Base-by-base conservation (phyloP, 805 yeast genomes). In the Barnettozyma californica region DNA sequence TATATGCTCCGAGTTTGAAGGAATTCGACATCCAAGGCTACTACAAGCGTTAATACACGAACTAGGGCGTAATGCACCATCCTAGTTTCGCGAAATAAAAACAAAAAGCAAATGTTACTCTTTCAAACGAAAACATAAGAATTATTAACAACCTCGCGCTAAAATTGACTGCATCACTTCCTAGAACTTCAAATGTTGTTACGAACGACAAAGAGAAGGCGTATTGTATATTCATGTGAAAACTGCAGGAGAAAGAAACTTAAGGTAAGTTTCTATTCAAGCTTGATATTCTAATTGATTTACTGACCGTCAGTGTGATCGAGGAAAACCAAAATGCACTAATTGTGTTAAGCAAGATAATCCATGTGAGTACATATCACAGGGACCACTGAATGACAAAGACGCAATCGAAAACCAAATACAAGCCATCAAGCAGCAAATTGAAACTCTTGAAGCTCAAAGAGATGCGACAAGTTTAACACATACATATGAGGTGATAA, bases 171-270 rank as follows among this genome's bases (percentile, higher is more conserved):
- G n/a, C n/a, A n/a, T n/a, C n/a, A n/a, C n/a, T n/a, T 23, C 25
- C 25, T 23, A 5, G 25, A 29, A 13, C 11, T 29, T 14, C 13
- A 29, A 18, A 35, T 35, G 38, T 35, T 23, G 20, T 18, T 11
- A 18, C 38, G 18, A 38, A 20, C 18, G 18, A 13, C 14, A 5
- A 48, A 44, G 40, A 40, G 51, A 20, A 40, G 43, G 19, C 42
- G 51, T 14, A 20, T 40, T 18, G 44, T 48, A 61, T 47, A 47
- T 26, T 42, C 44, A 14, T 42, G 44, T 16, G 44, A 42, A 23
- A 31, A 31, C n/a, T 42, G 44, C n/a, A 37, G 44, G 10, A 20
- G 13, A 19, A 42, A 31, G 38, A 42, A 42, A 23, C 38, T 42
- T 2, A 42, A 42, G n/a, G 44, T 42, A 42, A 26, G 44, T 42